Evolutionary conservation across 2,329 filamentous ascomycete species (phyloP), one percentile per base, ranked within the genome.

Genomic region (Sporothrix curviconia): DNA sequence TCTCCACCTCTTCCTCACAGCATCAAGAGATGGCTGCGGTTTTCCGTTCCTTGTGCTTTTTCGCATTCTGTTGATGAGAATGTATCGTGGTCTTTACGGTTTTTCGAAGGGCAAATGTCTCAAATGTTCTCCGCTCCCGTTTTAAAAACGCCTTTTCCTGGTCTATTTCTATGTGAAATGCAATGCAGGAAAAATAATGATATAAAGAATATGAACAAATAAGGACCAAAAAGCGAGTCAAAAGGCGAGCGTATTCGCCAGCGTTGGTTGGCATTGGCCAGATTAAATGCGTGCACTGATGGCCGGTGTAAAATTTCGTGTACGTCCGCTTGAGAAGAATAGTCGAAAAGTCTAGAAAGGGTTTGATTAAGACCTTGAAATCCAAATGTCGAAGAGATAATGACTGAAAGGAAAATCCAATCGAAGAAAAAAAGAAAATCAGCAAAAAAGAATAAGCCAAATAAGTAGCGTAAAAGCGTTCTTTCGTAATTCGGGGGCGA

Each of bases 81-180:
- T 44, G 51, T 46, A n/a, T n/a, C 37, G n/a, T 30, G 25, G 25
- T 32, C 15, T n/a, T 40, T 47, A 42, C 32, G 28, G 12, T 39
- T 36, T 12, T 28, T 24, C n/a, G 15, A 9, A 28, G 19, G 37
- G 34, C 12, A 37, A 42, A n/a, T n/a, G n/a, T n/a, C n/a, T n/a
- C n/a, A 51, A 51, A 14, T 34, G 4, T 50, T 25, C 19, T 15
- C 36, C n/a, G 24, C 37, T n/a, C 19, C 53, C 52, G n/a, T n/a
- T n/a, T 32, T 5, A 46, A 42, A 47, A 75, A 75, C 73, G 71
- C 72, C 73, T 49, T 68, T 60, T 61, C 69, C 67, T 76, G 74
- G 73, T 76, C 76, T 76, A 72, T 73, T 66, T n/a, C n/a, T n/a
- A n/a, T n/a, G 66, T 55, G 24, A 69, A 64, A 71, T 67, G 66